Evolutionary conservation across 176 grass and related monocot species (phyloP), one percentile per base, ranked within the genome.

Genomic region (Stipa capillata): DNA sequence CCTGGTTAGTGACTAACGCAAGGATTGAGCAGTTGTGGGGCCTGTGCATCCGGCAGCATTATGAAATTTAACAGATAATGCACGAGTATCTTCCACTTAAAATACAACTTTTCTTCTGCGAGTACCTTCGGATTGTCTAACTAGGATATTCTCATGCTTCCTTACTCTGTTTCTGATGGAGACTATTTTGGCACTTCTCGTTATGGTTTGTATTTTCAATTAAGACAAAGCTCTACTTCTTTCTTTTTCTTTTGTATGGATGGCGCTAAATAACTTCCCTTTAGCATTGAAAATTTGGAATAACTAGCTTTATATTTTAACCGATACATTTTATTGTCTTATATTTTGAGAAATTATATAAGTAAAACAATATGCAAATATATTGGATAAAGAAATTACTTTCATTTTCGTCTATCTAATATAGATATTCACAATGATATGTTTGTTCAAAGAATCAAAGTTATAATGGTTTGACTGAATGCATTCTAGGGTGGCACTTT

Each of bases 41-140:
- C 23, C 31, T 73, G 29, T 67, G 5, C 41, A 81, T 80, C 56
- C 53, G 69, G 37, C 21, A 32, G 10, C 78, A 40, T 87, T 77
- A 60, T 31, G 31, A 77, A 61, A 12, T 18, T 69, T 82, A 21
- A 79, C 0, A 41, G n/a, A 72, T 14, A 67, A 25, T 21, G 17
- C 71, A 57, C 9, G 4, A 56, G 15, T 47, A n/a, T 57, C 59
- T 13, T 58, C 42, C 40, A 39, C 9, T 74, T 6, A 8, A 53
- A 73, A 37, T 52, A 69, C 65, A 27, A 13, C 6, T 28, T 44
- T n/a, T n/a, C n/a, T 72, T 50, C 2, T 68, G 45, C 29, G n/a
- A 50, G 7, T 72, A 72, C 69, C 29, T 34, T n/a, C 49, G 43
- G 45, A 51, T 72, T 35, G 9, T 71, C 5, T 12, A 79, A 76